phyloP scores from a whole-genome alignment of 2,329 filamentous ascomycete genomes.

The Emmonsiellopsis sp. region DNA sequence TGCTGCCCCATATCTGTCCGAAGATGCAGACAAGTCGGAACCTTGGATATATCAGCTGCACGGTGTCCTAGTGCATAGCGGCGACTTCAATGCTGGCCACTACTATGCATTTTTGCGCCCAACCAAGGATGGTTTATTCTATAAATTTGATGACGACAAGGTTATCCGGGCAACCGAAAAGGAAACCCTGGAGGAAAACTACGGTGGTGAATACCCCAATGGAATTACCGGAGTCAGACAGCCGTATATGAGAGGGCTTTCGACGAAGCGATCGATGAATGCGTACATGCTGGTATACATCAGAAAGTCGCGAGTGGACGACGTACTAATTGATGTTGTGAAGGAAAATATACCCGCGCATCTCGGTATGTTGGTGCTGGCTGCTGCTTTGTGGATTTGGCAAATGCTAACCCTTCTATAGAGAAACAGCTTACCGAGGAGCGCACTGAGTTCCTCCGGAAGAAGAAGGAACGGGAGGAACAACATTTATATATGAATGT shows the following conservation, averaged over 20 bases:
- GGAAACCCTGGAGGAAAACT: conserved; percentile 94
- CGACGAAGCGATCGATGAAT: conserved; percentile 63
- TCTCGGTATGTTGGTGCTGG: conserved; percentile 49
- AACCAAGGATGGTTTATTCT: conserved; percentile 85
- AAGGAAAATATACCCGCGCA: conserved; percentile 71
- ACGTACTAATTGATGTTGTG: conserved; percentile 67
- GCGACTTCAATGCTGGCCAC: conserved; percentile 92
- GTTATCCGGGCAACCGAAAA: conserved; percentile 88
- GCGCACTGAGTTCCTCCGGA: conserved; percentile 61
- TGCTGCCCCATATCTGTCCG: conserved; percentile 75
- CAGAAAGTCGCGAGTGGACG: conserved; percentile 72
- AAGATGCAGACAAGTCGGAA: conserved; percentile 78
- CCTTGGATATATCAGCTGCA: conserved; percentile 88
- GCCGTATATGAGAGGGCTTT: conserved; percentile 54
- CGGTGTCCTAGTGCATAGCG: conserved; percentile 90
- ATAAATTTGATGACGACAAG: conserved; percentile 93
- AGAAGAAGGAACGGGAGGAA: conserved; percentile 82
- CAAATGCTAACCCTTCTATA: conserved; percentile 25
- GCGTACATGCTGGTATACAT: conserved; percentile 99
- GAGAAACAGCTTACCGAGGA: conserved; percentile 74
- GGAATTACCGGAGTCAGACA: conserved; percentile 51
- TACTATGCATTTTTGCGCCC: conserved; percentile 98
- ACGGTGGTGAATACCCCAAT: conserved; percentile 72
- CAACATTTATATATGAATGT: conserved; percentile 86
- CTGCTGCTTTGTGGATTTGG: conserved; percentile 1